These are phyloP conservation scores for Trypanosoma melophagium DNA, from an alignment of 208 protist genomes.

Conservation along the genomic window DNA sequence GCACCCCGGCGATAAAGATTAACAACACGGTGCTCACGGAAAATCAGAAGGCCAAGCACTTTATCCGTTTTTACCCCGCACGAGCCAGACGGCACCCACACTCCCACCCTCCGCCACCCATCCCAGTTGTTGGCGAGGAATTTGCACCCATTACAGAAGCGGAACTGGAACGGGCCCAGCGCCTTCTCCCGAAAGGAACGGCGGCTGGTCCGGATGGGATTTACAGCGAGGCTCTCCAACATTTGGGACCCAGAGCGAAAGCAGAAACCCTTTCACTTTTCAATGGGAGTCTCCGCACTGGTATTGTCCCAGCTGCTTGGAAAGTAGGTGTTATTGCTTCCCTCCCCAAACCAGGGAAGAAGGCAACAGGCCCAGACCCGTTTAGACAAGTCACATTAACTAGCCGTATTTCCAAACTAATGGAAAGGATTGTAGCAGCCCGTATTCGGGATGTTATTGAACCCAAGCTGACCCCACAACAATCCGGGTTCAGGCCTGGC, in stretches of 20 bases:
- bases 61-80: background rate
- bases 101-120: background rate
- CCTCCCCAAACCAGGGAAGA: conserved; percentile 32
- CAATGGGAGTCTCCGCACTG: conserved; percentile 22
- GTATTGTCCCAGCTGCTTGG: conserved; percentile 20
- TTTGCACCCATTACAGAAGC: background rate
- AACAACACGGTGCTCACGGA: background rate
- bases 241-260: background rate
- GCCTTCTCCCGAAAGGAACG: background rate
- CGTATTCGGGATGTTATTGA: conserved; percentile 27
- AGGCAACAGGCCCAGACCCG: conserved; percentile 7
- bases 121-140: background rate
- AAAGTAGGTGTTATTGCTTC: conserved; percentile 29
- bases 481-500: conserved; percentile 27
- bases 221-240: conserved; percentile 1
- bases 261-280: conserved; percentile 12
- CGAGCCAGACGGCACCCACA: background rate
- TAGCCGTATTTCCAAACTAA: conserved; percentile 29
- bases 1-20: background rate
- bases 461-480: conserved; percentile 10
- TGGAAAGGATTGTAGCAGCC: conserved; percentile 29
- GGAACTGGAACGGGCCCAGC: conserved; percentile 8
- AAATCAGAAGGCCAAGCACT: background rate
- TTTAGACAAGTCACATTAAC: conserved; percentile 34
- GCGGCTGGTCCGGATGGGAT: conserved; percentile 1